Evolutionary conservation across 768 basidiomycete species (phyloP).

Genomic region (Phaeotremella skinneri): DNA sequence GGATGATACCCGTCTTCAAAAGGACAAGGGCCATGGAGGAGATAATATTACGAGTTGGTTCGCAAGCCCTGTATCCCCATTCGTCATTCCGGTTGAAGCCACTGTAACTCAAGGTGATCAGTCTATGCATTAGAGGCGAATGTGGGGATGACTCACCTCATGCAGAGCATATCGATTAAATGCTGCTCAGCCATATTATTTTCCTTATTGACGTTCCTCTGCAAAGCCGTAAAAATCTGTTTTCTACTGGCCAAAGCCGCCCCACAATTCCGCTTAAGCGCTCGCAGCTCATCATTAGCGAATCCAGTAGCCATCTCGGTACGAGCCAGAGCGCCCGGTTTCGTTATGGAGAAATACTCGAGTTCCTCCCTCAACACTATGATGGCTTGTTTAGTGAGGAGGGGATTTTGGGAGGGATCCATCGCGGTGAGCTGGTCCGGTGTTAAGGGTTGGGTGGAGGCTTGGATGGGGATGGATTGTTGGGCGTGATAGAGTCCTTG

Average conservation of each 20-base stretch:
- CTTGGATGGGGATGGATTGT: constrained; percentile 55
- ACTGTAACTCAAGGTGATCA: constrained; percentile 54
- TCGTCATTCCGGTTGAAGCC: constrained; percentile 96
- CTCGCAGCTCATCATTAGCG: constrained; percentile 68
- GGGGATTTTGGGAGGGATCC: constrained; percentile 68
- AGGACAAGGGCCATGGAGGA: constrained; percentile 96
- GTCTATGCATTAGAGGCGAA: not conserved
- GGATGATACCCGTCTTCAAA: constrained; percentile 92
- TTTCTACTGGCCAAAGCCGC: constrained; percentile 80
- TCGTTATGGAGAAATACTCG: constrained; percentile 94
- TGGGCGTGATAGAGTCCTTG: constrained; percentile 65
- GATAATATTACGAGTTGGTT: constrained; percentile 94
- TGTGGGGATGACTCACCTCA: constrained; percentile 68
- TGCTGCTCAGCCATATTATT: constrained; percentile 99
- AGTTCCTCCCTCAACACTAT: constrained; percentile 97
- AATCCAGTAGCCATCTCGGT: constrained; percentile 28
- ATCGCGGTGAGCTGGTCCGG: constrained; percentile 10
- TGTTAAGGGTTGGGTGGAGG: constrained; percentile 12
- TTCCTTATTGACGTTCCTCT: constrained; percentile 98
- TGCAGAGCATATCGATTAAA: constrained; percentile 99
- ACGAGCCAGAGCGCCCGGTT: constrained; percentile 24
- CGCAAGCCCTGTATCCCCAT: constrained; percentile 95
- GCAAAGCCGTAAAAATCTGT: constrained; percentile 94
- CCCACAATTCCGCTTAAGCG: constrained; percentile 82
- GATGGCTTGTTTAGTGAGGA: constrained; percentile 93